Base-by-base conservation (phyloP, 495 filamentous ascomycete species). In the Aspergillus coremiiformis region DNA sequence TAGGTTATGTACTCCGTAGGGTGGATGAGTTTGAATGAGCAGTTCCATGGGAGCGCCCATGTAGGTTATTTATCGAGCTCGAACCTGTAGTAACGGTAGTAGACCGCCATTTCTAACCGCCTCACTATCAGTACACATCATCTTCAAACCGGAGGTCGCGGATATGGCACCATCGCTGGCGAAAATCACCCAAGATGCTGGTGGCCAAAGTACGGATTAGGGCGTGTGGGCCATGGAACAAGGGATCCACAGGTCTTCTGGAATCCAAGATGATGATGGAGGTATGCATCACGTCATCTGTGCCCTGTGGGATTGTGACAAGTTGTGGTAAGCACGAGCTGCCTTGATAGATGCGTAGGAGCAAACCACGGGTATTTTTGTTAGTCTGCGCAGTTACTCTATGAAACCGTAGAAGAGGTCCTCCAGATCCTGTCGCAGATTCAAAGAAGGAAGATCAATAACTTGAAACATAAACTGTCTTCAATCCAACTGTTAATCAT, bases 121-220 rank as follows among this genome's bases (percentile, higher is more conserved):
- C 21, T 32, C 10, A 21, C 20, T n/a, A 37, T 11, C 20, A 17
- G 37, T 12, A 50, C 41, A 46, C 41, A 47, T 44, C 33, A 21
- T 22, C 27, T 23, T 15, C 15, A 52, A 19, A 44, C 50, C 55
- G 49, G 56, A 57, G 47, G 42, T 27, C 19, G 45, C 55, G 53
- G 57, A 45, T 33, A 69, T 69, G 49, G 66, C 66, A 64, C 66
- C 63, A 69, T 69, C 58, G 57, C 44, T 51, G 46, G 49, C 33
- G 46, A 49, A 50, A 54, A 67, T 67, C 56, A 64, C 57, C 60
- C 53, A 62, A 59, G 57, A 15, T n/a, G 51, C 27, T 24, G 47
- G 39, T 30, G 21, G 15, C 11, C 44, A 47, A 37, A 30, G n/a
- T 14, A 17, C 12, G 23, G 33, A 48, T 37, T 19, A 22, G 17